phyloP scores from a whole-genome alignment of 2,329 filamentous ascomycete species.

The Arachnopeziza araneosa region DNA sequence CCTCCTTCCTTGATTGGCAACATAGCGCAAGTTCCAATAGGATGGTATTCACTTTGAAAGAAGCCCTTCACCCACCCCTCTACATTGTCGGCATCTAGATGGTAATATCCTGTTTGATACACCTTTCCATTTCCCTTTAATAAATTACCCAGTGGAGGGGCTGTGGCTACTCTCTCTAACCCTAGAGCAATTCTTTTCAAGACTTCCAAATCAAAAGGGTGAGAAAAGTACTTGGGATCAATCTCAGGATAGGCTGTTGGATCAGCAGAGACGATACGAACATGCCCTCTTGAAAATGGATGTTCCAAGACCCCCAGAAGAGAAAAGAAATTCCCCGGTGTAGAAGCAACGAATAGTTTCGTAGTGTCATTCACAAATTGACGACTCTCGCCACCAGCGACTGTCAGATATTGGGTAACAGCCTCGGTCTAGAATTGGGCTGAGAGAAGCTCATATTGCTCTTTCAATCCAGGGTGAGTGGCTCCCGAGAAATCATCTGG shows the following conservation, averaged over 20 bases:
- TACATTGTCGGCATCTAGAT: conserved; percentile 9
- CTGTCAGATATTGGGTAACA: conserved; percentile 1
- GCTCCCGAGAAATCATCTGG: background rate
- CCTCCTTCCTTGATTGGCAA: conserved; percentile 29
- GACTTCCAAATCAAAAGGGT: conserved; percentile 39
- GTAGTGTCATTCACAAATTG: conserved; percentile 4
- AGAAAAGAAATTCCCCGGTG: conserved; percentile 8
- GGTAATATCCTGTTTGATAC: background rate
- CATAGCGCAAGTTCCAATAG: conserved; percentile 17
- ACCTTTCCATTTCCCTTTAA: conserved; percentile 7
- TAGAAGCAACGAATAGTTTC: background rate
- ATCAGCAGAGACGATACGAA: conserved; percentile 36
- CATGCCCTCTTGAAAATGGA: conserved; percentile 33
- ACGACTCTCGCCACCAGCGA: conserved; percentile 1
- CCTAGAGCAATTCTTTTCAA: conserved; percentile 11
- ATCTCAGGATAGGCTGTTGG: conserved; percentile 34
- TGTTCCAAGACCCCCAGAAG: conserved; percentile 30
- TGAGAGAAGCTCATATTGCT: background rate
- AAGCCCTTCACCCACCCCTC: conserved; percentile 10
- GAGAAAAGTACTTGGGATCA: conserved; percentile 38
- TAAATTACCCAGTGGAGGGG: background rate
- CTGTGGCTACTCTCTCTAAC: conserved; percentile 5
- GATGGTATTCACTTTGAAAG: conserved; percentile 12
- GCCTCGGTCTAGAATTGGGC: background rate
- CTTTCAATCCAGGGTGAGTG: background rate